These are phyloP conservation scores for Amanita exitialis DNA, from an alignment of 768 basidiomycete species.

Conservation along the genomic window DNA sequence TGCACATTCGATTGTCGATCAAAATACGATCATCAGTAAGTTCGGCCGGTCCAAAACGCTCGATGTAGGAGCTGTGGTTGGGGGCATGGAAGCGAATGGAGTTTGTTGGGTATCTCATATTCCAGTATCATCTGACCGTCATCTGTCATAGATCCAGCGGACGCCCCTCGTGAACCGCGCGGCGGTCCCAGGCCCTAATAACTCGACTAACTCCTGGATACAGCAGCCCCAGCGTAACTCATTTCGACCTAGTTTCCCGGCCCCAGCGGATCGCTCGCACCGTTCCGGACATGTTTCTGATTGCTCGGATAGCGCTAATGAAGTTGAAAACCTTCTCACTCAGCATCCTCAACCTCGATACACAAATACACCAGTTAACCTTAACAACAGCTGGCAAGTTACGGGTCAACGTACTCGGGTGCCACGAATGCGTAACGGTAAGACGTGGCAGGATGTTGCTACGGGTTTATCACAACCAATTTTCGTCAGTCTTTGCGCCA, in stretches of 20 bases:
- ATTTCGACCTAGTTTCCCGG: slow-evolving; percentile 26
- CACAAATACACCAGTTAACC: not conserved
- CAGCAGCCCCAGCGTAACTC: slow-evolving; percentile 20
- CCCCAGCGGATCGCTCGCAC: slow-evolving; percentile 42
- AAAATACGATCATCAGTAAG: slow-evolving; percentile 17
- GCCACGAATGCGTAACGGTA: slow-evolving; percentile 1
- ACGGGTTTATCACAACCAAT: not conserved
- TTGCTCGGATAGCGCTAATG: slow-evolving; percentile 56
- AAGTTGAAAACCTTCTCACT: slow-evolving; percentile 60
- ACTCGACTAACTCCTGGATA: slow-evolving; percentile 18
- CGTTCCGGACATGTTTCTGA: slow-evolving; percentile 39
- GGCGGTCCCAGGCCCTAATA: slow-evolving; percentile 17
- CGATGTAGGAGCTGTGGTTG: slow-evolving; percentile 46
- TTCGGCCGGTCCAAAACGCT: slow-evolving; percentile 15
- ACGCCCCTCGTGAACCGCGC: slow-evolving; percentile 54
- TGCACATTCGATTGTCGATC: slow-evolving; percentile 9
- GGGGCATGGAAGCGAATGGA: slow-evolving; percentile 56
- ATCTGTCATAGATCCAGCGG: slow-evolving; percentile 47
- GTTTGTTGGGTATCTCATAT: slow-evolving; percentile 23
- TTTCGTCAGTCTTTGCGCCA: slow-evolving; percentile 31
- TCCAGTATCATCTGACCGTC: not conserved
- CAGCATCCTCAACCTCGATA: slow-evolving; percentile 11
- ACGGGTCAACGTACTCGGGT: not conserved
- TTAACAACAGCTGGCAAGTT: not conserved
- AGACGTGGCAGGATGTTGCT: not conserved